Evolutionary conservation across 2,329 filamentous ascomycete genomes (phyloP).

Genomic region (Talaromyces verruculosus): DNA sequence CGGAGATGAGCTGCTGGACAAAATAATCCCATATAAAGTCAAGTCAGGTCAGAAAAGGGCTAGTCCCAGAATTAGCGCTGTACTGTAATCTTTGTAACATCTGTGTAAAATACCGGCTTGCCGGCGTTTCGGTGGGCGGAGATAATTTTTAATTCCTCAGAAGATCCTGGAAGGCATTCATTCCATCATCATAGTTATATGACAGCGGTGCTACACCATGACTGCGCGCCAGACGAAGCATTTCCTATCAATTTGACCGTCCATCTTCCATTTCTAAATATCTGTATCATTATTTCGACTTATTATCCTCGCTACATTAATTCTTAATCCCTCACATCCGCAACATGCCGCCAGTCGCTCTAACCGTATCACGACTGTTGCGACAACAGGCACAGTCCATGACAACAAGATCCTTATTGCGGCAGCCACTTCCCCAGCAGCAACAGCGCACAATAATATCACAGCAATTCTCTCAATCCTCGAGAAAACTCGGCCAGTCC

Average conservation of each 20-base stretch:
- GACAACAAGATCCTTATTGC: not conserved
- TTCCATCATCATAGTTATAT: not conserved
- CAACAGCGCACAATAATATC: constrained; percentile 7
- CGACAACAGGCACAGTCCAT: constrained; percentile 18
- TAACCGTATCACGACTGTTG: constrained; percentile 13
- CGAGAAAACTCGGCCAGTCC: not conserved
- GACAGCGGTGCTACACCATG: not conserved
- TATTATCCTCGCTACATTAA: not conserved
- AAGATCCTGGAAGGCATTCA: constrained; percentile 1
- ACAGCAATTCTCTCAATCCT: constrained; percentile 1
- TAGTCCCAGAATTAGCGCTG: not conserved
- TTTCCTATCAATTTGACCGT: not conserved
- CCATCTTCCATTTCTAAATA: not conserved
- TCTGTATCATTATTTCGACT: not conserved
- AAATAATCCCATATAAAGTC: constrained; percentile 9
- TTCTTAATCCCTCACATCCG: not conserved
- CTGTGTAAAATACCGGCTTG: constrained; percentile 4
- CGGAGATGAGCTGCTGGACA: constrained; percentile 4
- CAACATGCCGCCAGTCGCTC: constrained; percentile 15
- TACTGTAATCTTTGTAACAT: constrained; percentile 1
- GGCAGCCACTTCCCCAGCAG: not conserved
- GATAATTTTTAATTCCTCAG: constrained; percentile 5
- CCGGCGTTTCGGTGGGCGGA: constrained; percentile 7
- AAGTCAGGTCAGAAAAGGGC: not conserved
- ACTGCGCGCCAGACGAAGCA: not conserved